Evolutionary conservation across 768 basidiomycete genomes (phyloP).

Genomic region (Omphalotus guepiniiformis): DNA sequence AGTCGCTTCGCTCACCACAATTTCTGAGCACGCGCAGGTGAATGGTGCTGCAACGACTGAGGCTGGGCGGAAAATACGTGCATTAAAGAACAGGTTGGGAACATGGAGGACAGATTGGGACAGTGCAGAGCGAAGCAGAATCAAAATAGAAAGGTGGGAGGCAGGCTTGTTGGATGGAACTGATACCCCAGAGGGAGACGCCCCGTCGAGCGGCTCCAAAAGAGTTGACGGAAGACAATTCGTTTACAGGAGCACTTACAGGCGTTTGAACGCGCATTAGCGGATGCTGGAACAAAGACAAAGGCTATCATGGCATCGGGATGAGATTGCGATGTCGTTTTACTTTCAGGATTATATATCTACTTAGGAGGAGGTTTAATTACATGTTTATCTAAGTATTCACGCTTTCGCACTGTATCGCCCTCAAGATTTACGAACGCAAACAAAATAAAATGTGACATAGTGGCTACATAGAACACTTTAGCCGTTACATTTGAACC

Average conservation of each 20-base stretch:
- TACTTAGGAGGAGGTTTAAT: neutral
- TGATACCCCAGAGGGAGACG: slow-evolving; percentile 20
- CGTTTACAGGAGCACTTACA: slow-evolving; percentile 68
- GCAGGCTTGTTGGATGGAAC: slow-evolving; percentile 47
- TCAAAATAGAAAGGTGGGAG: slow-evolving; percentile 79
- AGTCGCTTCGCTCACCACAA: slow-evolving; percentile 65
- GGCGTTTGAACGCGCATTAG: slow-evolving; percentile 68
- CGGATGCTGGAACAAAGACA: slow-evolving; percentile 70
- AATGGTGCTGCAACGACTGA: slow-evolving; percentile 82
- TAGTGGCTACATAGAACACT: neutral
- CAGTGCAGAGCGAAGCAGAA: slow-evolving; percentile 74
- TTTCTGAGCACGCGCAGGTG: slow-evolving; percentile 86
- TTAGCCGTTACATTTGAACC: slow-evolving; percentile 60
- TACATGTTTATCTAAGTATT: slow-evolving; percentile 4
- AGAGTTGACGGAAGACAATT: slow-evolving; percentile 65
- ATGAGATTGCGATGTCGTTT: too few species aligned
- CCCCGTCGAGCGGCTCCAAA: slow-evolving; percentile 26
- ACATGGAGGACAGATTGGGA: slow-evolving; percentile 82
- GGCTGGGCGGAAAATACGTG: slow-evolving; percentile 80
- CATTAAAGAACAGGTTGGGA: slow-evolving; percentile 76
- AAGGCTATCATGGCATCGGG: slow-evolving; percentile 78
- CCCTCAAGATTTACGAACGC: neutral
- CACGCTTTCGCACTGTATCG: slow-evolving; percentile 12
- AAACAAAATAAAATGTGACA: neutral
- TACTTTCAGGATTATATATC: neutral